Evolutionary conservation across 2,329 filamentous ascomycete species (phyloP).

Genomic region (Thielaviopsis ethacetica): DNA sequence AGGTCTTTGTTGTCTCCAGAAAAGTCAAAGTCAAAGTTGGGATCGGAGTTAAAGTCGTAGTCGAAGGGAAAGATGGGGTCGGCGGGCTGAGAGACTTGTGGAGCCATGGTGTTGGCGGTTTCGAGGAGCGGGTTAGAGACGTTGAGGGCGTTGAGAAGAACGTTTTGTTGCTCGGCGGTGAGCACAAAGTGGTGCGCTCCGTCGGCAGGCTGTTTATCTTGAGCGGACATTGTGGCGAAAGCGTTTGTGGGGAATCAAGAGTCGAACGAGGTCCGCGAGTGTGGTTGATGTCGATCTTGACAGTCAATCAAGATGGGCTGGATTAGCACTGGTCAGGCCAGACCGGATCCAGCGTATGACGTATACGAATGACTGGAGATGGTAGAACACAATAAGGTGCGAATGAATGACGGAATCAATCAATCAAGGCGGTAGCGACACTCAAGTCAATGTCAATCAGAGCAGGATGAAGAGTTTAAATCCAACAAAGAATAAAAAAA

Average conservation of each 20-base stretch:
- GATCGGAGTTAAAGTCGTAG: conserved; percentile 58
- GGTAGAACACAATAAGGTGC: background rate
- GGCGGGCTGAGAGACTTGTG: conserved; percentile 29
- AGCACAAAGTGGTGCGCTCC: conserved; percentile 44
- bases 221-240: conserved; percentile 32
- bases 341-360: background rate
- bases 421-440: background rate
- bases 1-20: conserved; percentile 22
- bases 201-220: conserved; percentile 24
- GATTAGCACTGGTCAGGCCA: background rate
- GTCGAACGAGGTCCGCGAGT: background rate
- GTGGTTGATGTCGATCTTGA: background rate
- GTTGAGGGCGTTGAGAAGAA: conserved; percentile 62
- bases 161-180: conserved; percentile 59
- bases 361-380: background rate
- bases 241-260: conserved; percentile 5
- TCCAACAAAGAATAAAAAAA: background rate
- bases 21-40: conserved; percentile 59
- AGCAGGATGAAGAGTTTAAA: background rate
- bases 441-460: background rate
- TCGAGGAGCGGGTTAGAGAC: conserved; percentile 23
- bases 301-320: background rate
- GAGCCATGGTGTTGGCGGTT: conserved; percentile 18
- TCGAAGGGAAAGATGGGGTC: conserved; percentile 58
- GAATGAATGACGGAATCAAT: background rate